Evolutionary conservation across 352 stramenopile genomes (phyloP).

Genomic region (Phytophthora tubulina): DNA sequence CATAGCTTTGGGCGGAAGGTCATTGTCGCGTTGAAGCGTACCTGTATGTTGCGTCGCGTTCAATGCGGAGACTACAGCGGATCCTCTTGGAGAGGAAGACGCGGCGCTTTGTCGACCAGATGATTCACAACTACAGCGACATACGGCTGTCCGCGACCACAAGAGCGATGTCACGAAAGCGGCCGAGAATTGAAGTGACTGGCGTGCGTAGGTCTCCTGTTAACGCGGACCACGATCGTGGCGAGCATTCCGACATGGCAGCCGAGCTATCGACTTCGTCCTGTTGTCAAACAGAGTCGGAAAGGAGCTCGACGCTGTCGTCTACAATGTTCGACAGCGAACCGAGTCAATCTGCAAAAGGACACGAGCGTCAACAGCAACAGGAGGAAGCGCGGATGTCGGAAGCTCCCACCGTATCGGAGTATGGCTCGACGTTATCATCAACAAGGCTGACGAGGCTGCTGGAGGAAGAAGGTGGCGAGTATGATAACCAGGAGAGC

Average conservation of each 20-base stretch:
- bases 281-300: slow-evolving; percentile 38
- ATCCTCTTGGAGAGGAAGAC: slow-evolving; percentile 46
- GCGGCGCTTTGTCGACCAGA: slow-evolving; percentile 41
- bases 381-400: slow-evolving; percentile 29
- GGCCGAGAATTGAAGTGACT: slow-evolving; percentile 22
- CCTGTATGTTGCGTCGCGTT: slow-evolving; percentile 34
- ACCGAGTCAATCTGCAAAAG: slow-evolving; percentile 25
- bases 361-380: slow-evolving; percentile 23
- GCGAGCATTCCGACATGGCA: slow-evolving; percentile 16
- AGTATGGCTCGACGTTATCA: slow-evolving; percentile 32
- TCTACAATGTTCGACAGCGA: slow-evolving; percentile 26
- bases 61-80: slow-evolving; percentile 43
- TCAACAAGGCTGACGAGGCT: slow-evolving; percentile 25
- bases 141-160: slow-evolving; percentile 34
- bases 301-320: slow-evolving; percentile 26
- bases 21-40: slow-evolving; percentile 18
- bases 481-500: slow-evolving; percentile 2
- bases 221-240: slow-evolving; percentile 26
- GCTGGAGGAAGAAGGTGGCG: slow-evolving; percentile 14
- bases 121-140: slow-evolving; percentile 47
- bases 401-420: slow-evolving; percentile 26
- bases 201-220: slow-evolving; percentile 23
- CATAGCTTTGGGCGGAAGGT: background rate
- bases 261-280: slow-evolving; percentile 35
- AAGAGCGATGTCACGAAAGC: slow-evolving; percentile 32